A percentile compares a stretch with the other conserved stretches of the same genome.
phyloP scores from a whole-genome alignment of 2,329 filamentous ascomycete genomes.

The Fusarium humuli region DNA sequence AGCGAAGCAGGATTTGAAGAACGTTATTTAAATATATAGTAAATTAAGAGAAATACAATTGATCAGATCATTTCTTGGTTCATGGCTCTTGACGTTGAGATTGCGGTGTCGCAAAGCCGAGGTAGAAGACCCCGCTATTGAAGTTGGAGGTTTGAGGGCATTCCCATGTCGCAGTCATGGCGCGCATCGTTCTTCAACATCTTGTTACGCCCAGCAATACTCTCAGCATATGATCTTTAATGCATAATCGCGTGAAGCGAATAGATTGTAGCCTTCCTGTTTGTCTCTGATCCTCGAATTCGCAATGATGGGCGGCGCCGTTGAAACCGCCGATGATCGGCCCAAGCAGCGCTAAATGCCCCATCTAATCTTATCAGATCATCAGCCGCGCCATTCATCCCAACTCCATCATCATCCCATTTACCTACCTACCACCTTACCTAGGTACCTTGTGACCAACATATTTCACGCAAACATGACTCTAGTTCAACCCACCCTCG shows the following conservation, averaged over 20 bases:
- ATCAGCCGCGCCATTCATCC: neutral
- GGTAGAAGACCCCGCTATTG: neutral
- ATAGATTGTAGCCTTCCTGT: neutral
- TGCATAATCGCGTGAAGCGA: rapidly evolving
- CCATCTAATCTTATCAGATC: constrained; percentile 37
- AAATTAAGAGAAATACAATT: neutral
- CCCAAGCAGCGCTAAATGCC: neutral
- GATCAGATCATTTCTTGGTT: neutral
- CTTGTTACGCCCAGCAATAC: neutral
- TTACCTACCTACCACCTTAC: too few species aligned
- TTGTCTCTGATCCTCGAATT: too few species aligned
- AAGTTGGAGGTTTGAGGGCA: neutral
- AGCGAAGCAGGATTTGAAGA: constrained; percentile 69
- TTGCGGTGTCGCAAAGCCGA: neutral
- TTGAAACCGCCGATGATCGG: neutral
- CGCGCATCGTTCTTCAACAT: neutral
- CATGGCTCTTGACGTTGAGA: neutral
- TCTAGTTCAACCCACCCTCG: neutral
- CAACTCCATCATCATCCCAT: neutral
- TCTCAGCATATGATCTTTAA: neutral
- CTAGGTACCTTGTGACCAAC: neutral
- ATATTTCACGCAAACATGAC: constrained; percentile 11
- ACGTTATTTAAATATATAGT: constrained; percentile 51
- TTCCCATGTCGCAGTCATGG: neutral
- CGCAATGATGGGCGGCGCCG: neutral